These are phyloP conservation scores for Neonectria hederae DNA, from an alignment of 2,329 filamentous ascomycete species.

Conservation along the genomic window DNA sequence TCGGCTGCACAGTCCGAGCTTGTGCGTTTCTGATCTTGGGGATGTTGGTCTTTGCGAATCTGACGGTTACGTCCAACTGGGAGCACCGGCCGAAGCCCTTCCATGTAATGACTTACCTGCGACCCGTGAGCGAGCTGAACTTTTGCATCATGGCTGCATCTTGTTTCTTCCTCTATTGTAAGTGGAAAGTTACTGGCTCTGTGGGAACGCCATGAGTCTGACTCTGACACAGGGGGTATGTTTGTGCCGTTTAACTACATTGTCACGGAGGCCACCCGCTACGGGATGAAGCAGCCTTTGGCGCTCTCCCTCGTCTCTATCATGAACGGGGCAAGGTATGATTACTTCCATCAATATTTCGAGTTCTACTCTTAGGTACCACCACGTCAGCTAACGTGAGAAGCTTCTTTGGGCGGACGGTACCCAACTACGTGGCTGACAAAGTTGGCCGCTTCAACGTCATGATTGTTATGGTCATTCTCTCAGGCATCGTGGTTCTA, in stretches of 20 bases:
- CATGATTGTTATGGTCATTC: constrained; percentile 25
- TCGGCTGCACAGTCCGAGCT: constrained; percentile 63
- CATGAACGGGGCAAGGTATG: constrained; percentile 33
- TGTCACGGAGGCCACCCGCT: constrained; percentile 28
- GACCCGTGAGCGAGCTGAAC: constrained; percentile 20
- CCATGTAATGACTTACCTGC: constrained; percentile 21
- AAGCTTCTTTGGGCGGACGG: constrained; percentile 33
- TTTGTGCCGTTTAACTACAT: constrained; percentile 34
- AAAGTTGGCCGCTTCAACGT: constrained; percentile 32
- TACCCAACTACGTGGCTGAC: constrained; percentile 33
- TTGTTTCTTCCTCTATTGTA: constrained; percentile 32
- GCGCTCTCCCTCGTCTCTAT: constrained; percentile 30
- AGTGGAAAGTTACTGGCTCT: neutral
- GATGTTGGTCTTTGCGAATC: constrained; percentile 32
- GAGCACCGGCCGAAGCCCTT: constrained; percentile 22
- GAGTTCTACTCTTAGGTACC: neutral
- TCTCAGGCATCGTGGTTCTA: constrained; percentile 19
- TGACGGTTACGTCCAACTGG: constrained; percentile 32
- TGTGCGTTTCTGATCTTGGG: constrained; percentile 59
- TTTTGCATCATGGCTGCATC: constrained; percentile 29
- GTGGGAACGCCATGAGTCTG: neutral
- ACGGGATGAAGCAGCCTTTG: constrained; percentile 27
- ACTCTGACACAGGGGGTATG: constrained; percentile 25
- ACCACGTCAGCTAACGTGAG: constrained; percentile 12
- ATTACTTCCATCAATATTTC: neutral